Conservation (phyloP, 2,329 filamentous ascomycete species). For the Chaetomiaceae sp. region DNA sequence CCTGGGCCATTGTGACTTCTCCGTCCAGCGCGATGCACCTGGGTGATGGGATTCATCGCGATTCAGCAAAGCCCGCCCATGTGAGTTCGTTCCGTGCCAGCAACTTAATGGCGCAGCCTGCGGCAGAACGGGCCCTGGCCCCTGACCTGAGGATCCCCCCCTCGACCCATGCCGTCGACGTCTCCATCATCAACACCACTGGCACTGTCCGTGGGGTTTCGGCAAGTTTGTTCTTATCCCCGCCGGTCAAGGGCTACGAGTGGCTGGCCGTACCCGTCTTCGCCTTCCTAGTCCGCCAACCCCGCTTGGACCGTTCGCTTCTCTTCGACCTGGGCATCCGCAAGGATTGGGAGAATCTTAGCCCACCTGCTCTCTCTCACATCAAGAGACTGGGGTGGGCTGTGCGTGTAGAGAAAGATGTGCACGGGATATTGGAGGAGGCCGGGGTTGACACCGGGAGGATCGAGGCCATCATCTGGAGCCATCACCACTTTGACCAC, state of each 20-base stretch:
- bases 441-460: slow-evolving; percentile 9
- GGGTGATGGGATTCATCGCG: no score
- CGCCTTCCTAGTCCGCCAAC: slow-evolving; percentile 24
- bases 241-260: slow-evolving; percentile 27
- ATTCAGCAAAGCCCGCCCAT: no score
- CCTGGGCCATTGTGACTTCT: no score
- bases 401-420: slow-evolving; percentile 17
- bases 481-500: slow-evolving; percentile 43
- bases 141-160: slow-evolving; percentile 29
- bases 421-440: slow-evolving; percentile 22
- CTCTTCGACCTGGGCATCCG: slow-evolving; percentile 21
- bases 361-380: background rate
- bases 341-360: slow-evolving; percentile 16
- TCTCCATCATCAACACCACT: slow-evolving; percentile 31
- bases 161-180: slow-evolving; percentile 28
- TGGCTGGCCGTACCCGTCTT: slow-evolving; percentile 24
- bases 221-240: slow-evolving; percentile 24
- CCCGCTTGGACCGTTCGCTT: slow-evolving; percentile 19
- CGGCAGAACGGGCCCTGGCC: background rate
- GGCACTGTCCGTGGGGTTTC: slow-evolving; percentile 22
- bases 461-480: slow-evolving; percentile 24
- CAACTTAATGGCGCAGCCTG: background rate
- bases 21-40: no score
- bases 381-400: slow-evolving; percentile 1
- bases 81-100: background rate